Base-by-base conservation (phyloP, 2,329 filamentous ascomycete genomes). In the Chaetomium olivaceum region DNA sequence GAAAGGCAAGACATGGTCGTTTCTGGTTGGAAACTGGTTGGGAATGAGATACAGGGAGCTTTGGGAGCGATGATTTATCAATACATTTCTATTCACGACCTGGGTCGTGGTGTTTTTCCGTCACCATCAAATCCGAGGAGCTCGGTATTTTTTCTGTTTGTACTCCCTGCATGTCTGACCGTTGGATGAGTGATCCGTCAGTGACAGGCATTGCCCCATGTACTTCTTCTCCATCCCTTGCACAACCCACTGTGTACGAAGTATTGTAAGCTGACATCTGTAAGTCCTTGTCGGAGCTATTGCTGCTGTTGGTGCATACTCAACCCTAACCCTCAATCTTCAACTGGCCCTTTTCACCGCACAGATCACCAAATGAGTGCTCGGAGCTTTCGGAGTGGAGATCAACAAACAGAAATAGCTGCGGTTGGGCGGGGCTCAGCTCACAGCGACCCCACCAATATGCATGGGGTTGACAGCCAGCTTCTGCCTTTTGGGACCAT, bases 401-500 rank as follows among this genome's bases (percentile, higher is more conserved):
- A 16, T 31, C 36, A 43, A 43, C 14, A 43, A 59, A 29, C 33
- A 52, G 33, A 52, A 16, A 33, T 23, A 25, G 43, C 54, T 12
- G 61, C 61, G 16, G 50, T 16, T 19, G n/a, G 27, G 2, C 33
- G 33, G 36, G 54, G 54, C 54, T 57, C 54, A 57, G 54, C 54
- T 57, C 54, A 21, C 52, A 2, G 8, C 29, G 23, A 61, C 64
- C 64, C 57, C 64, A 23, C 64, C 27, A 50, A 39, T 16, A 16
- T 61, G 55, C 62, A 60, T 60, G 56, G 56, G 48, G 12, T 50
- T 50, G 48, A 21, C 54, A 12, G 21, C 46, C 61, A 54, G 48
- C 61, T 14, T 11, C 27, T n/a, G 14, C 46, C 12, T 39, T 25
- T 55, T 50, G 57, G 62, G 27, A 29, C 27, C 27, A 3, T 29